Percentiles rank a stretch among this genome's conserved stretches.
phyloP scores from a whole-genome alignment of 2,329 filamentous ascomycete species.

The Niveomyces coronatus region DNA sequence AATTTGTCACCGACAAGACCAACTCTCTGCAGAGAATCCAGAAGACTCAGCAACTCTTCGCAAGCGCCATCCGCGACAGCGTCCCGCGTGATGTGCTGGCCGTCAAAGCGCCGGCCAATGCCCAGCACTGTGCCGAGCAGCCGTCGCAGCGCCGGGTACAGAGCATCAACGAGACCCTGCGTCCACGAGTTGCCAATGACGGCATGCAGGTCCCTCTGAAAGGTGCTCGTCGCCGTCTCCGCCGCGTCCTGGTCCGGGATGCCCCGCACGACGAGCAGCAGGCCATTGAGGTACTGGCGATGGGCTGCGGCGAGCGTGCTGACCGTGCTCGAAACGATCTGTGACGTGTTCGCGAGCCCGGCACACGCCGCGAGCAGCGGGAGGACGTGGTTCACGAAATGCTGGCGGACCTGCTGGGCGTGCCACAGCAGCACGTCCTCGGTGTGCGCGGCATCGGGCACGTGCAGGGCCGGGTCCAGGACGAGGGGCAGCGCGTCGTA shows the following conservation, averaged over 20 bases:
- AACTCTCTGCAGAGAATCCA: slow-evolving; percentile 50
- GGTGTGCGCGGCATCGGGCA: slow-evolving; percentile 40
- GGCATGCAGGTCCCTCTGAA: slow-evolving; percentile 52
- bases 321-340: slow-evolving; percentile 42
- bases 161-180: slow-evolving; percentile 38
- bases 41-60: slow-evolving; percentile 42
- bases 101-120: slow-evolving; percentile 12
- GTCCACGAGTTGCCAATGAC: slow-evolving; percentile 54
- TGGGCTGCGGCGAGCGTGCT: slow-evolving; percentile 50
- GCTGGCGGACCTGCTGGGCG: slow-evolving; percentile 47
- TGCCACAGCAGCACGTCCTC: slow-evolving; percentile 52
- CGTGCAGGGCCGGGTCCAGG: slow-evolving; percentile 33
- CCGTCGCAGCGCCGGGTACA: slow-evolving; percentile 43
- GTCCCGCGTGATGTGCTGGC: slow-evolving; percentile 15
- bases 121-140: slow-evolving; percentile 42
- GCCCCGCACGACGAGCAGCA: slow-evolving; percentile 40
- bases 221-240: slow-evolving; percentile 34
- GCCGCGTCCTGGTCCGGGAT: slow-evolving; percentile 29
- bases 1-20: slow-evolving; percentile 60
- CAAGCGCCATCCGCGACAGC: slow-evolving; percentile 29
- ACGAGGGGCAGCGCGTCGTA: slow-evolving; percentile 43
- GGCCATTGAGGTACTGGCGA: slow-evolving; percentile 44
- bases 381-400: slow-evolving; percentile 50
- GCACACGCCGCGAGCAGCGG: slow-evolving; percentile 42
- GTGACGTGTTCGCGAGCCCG: slow-evolving; percentile 29